Evolutionary conservation across 768 basidiomycete genomes (phyloP), one percentile per base, ranked within the genome.

Genomic region (Candolleomyces aberdarensis): DNA sequence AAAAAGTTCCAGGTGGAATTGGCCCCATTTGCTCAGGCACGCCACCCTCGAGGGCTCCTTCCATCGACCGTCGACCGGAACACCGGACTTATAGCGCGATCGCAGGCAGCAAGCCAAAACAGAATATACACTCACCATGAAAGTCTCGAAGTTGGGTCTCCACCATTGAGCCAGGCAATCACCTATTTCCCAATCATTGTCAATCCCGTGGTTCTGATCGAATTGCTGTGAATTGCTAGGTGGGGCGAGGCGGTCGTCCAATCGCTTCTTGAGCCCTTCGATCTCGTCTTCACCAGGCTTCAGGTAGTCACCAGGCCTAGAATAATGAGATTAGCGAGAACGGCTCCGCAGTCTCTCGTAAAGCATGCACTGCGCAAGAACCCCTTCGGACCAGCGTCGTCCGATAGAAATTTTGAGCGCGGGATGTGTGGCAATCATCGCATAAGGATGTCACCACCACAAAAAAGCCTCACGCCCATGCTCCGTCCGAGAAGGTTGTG

Each of bases 141-240:
- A 98, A 0, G 94, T 96, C 78, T 99, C 97, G 66, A 97, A 99
- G 70, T 97, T 97, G 0, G 96, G 96, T 53, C 97, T 78, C 91
- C 92, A 99, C 96, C 96, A 99, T 71, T 96, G 94, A 0, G 94
- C 94, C n/a, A 98, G 80, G 66, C 94, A 95, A 66, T 98, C 96
- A 1, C 91, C 91, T 43, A 98, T 94, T 73, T 96, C 91, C 97
- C 97, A 99, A 47, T 95, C 93, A 56, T 91, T 91, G 67, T 88
- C 89, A 19, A 88, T 83, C 0, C 87, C 90, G 62, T 92, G 89
- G 0, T 85, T 82, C 32, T 84, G 80, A 74, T 90, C 87, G 70
- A 91, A 92, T 59, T 92, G 90, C n/a, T 70, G 72, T 1, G 74
- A 89, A 58, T 87, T 85, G 11, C 80, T 77, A 0, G 89, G 87